Evolutionary conservation across 805 yeast genomes (phyloP).

Genomic region (Candida fluviatilis): DNA sequence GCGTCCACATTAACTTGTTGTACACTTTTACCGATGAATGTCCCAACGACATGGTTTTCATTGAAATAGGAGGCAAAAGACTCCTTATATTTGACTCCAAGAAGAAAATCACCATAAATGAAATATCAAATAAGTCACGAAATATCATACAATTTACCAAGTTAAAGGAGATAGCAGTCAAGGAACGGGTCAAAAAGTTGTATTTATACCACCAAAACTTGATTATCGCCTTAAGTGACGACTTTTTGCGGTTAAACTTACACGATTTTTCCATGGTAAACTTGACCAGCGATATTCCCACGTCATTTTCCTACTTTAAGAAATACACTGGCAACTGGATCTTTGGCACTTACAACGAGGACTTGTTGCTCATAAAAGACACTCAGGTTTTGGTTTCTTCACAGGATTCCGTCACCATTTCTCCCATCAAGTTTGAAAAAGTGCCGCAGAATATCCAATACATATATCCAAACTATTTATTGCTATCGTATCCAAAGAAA

Average conservation of each 20-base stretch:
- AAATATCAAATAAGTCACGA: slow-evolving; percentile 24
- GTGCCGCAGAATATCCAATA: slow-evolving; percentile 23
- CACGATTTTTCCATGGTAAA: slow-evolving; percentile 2
- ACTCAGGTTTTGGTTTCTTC: slow-evolving; percentile 21
- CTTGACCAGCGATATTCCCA: slow-evolving; percentile 1
- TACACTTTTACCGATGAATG: slow-evolving; percentile 22
- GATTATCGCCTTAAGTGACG: slow-evolving; percentile 21
- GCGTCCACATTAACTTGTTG: slow-evolving; percentile 29
- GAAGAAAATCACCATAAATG: slow-evolving; percentile 25
- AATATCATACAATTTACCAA: slow-evolving; percentile 25
- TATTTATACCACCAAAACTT: slow-evolving; percentile 7
- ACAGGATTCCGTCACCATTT: slow-evolving; percentile 9
- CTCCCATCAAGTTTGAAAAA: slow-evolving; percentile 20
- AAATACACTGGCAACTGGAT: slow-evolving; percentile 3
- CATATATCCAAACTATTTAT: slow-evolving; percentile 30
- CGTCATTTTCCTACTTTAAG: slow-evolving; percentile 4
- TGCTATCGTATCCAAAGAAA: slow-evolving; percentile 26
- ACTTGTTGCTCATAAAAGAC: slow-evolving; percentile 29
- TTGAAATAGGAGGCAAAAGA: slow-evolving; percentile 14
- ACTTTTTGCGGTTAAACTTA: slow-evolving; percentile 14
- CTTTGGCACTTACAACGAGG: slow-evolving; percentile 7
- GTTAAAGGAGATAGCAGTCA: slow-evolving; percentile 21
- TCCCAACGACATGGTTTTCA: slow-evolving; percentile 13
- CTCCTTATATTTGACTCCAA: slow-evolving; percentile 25
- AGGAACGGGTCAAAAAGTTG: slow-evolving; percentile 16